These are phyloP conservation scores for Scedosporium boydii DNA, from an alignment of 2,329 filamentous ascomycete species.

Conservation along the genomic window DNA sequence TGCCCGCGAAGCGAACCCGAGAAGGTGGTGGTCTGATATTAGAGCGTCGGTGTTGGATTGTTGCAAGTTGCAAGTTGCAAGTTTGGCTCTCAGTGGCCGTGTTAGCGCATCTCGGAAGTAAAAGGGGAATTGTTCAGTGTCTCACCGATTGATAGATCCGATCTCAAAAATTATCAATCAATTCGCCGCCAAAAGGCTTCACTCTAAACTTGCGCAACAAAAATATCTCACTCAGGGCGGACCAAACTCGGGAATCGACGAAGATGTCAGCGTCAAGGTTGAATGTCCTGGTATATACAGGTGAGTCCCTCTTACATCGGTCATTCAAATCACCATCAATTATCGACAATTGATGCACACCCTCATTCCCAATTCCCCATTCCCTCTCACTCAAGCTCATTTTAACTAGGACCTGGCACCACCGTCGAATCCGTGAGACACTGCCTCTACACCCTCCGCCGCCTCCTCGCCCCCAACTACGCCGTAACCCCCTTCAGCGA, in stretches of 20 bases:
- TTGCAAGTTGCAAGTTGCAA: background rate
- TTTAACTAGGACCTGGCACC: constrained; percentile 61
- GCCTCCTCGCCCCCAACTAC: constrained; percentile 81
- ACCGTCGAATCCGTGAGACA: constrained; percentile 85
- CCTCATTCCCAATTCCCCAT: constrained; percentile 10
- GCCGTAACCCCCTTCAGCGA: constrained; percentile 81
- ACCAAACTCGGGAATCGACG: background rate
- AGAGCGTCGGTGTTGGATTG: background rate
- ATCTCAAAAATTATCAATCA: no score
- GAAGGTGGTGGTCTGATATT: background rate
- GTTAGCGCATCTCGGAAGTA: background rate
- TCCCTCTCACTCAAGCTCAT: constrained; percentile 3
- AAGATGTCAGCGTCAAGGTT: constrained; percentile 60
- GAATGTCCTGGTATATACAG: constrained; percentile 90
- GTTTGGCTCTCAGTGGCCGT: background rate
- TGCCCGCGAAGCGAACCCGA: background rate
- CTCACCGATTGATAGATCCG: background rate
- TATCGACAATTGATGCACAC: background rate
- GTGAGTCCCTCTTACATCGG: constrained; percentile 33
- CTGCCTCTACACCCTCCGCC: constrained; percentile 76
- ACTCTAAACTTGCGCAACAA: background rate
- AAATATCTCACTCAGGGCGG: background rate
- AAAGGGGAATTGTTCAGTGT: background rate
- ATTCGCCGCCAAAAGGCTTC: background rate
- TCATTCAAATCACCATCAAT: background rate